Base-by-base conservation (phyloP, 2,329 filamentous ascomycete species). In the Canariomyces notabilis region DNA sequence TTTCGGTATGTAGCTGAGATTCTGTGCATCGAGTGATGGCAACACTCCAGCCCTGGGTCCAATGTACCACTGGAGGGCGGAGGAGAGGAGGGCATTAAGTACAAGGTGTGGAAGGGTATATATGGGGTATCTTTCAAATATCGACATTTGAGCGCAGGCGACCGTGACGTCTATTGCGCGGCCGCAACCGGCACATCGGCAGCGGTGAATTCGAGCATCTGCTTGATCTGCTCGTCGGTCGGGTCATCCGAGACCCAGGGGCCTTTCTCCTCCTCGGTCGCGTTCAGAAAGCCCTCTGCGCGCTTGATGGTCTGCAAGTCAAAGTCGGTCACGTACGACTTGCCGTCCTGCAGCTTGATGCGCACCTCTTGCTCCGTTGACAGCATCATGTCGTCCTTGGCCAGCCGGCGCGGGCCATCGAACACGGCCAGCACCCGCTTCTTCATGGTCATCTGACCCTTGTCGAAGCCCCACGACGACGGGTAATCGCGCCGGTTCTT, bases 301-400 rank as follows among this genome's bases (percentile, higher is more conserved):
- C 91, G 80, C 65, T 86, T 85, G 63, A 97, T 67, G 2, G 90
- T 96, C 71, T 93, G 85, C 41, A 96, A 80, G 61, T 97, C 93
- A 36, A 98, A 75, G 62, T 97, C 93, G 6, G 91, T 97, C 32
- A 96, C 83, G 63, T 95, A 97, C 1, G 80, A 76, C 60, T 85
- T 82, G 61, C 80, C 80, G 61, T 88, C 85, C 19, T 79, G 79
- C 15, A 96, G 76, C 66, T 82, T 82, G 65, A 95, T 76, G 61
- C 91, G 88, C 31, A 97, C 89, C 69, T 98, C 93, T 61, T 93
- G 90, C 59, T 95, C 89, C 14, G 87, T 89, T 57, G 90, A 89
- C 40, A 98, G 82, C 89, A 96, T 95, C 89, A 97, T 93, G 69
- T 98, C 93, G 63, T 98, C 93, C 73, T 97, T 97, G 79, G 87